Conservation (phyloP, 495 filamentous ascomycete genomes). For the Hypoxylon cercidicola region DNA sequence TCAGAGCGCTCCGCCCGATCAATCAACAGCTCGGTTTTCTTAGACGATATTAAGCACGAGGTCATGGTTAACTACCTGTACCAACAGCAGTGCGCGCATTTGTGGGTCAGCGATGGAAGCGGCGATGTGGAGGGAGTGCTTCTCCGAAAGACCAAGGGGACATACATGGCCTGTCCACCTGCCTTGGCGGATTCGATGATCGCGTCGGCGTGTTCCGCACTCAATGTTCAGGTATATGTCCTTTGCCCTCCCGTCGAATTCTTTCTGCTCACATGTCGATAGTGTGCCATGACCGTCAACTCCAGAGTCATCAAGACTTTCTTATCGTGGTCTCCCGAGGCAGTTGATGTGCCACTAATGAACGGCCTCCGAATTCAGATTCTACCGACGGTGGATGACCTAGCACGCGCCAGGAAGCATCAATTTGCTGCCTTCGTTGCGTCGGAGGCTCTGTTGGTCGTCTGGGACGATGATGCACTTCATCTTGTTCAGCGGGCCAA, state of each 20-base stretch:
- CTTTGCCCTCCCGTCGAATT: background rate
- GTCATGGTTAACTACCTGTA: constrained; percentile 86
- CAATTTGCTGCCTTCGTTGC: constrained; percentile 83
- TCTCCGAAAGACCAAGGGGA: constrained; percentile 69
- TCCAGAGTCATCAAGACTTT: constrained; percentile 81
- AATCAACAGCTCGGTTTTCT: constrained; percentile 63
- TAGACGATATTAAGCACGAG: constrained; percentile 83
- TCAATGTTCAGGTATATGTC: constrained; percentile 71
- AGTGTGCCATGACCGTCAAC: constrained; percentile 84
- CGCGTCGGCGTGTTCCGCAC: constrained; percentile 68
- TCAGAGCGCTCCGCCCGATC: constrained; percentile 59
- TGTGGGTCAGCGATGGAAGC: constrained; percentile 75
- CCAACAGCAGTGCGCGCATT: constrained; percentile 75
- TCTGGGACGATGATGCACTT: constrained; percentile 81
- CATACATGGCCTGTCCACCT: constrained; percentile 76
- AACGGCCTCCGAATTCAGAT: constrained; percentile 81
- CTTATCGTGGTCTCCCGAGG: constrained; percentile 74
- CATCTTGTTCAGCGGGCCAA: constrained; percentile 73
- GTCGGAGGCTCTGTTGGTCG: constrained; percentile 71
- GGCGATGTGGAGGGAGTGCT: constrained; percentile 76
- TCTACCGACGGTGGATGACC: constrained; percentile 73
- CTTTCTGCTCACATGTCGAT: constrained; percentile 9
- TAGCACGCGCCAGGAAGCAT: constrained; percentile 73
- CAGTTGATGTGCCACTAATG: constrained; percentile 76
- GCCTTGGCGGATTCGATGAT: constrained; percentile 66